phyloP scores from a whole-genome alignment of 1,284 basidiomycete genomes.

The Phellopilus nigrolimitatus region DNA sequence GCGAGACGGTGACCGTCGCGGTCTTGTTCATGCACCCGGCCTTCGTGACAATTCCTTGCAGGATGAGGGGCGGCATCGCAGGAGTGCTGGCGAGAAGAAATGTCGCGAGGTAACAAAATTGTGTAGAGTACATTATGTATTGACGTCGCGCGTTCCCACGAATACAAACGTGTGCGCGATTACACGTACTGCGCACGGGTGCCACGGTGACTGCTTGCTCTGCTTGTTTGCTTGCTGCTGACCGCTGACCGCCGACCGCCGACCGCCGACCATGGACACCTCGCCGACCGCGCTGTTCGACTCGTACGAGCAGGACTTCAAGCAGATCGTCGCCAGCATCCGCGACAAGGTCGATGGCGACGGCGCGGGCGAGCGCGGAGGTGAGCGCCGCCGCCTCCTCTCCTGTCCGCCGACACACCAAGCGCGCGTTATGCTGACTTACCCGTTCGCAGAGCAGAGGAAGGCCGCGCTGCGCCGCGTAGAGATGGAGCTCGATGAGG shows the following conservation, averaged over 20 bases:
- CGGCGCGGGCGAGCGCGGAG: constrained; percentile 50
- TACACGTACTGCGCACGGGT: not conserved
- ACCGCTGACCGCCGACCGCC: too few species aligned
- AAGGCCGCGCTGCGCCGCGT: constrained; percentile 81
- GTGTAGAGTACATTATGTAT: constrained; percentile 20
- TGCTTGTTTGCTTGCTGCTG: too few species aligned
- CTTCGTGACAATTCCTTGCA: constrained; percentile 70
- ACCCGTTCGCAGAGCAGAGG: constrained; percentile 88
- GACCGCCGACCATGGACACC: constrained; percentile 53
- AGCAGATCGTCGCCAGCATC: constrained; percentile 65
- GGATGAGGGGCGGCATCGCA: constrained; percentile 68
- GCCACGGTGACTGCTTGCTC: too few species aligned
- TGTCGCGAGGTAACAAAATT: not conserved
- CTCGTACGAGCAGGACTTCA: constrained; percentile 78
- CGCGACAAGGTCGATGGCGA: constrained; percentile 64
- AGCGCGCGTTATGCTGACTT: not conserved
- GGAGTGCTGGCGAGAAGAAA: not conserved
- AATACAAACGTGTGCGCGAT: constrained; percentile 40
- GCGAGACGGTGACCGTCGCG: constrained; percentile 71
- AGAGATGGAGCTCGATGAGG: constrained; percentile 96
- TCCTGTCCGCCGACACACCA: not conserved
- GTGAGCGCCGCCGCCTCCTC: constrained; percentile 32
- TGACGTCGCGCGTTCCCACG: constrained; percentile 45
- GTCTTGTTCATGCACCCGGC: constrained; percentile 79
- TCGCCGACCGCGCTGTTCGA: constrained; percentile 78